These are phyloP conservation scores for Penicillium carneum DNA, from an alignment of 2,329 filamentous ascomycete genomes.

Conservation along the genomic window DNA sequence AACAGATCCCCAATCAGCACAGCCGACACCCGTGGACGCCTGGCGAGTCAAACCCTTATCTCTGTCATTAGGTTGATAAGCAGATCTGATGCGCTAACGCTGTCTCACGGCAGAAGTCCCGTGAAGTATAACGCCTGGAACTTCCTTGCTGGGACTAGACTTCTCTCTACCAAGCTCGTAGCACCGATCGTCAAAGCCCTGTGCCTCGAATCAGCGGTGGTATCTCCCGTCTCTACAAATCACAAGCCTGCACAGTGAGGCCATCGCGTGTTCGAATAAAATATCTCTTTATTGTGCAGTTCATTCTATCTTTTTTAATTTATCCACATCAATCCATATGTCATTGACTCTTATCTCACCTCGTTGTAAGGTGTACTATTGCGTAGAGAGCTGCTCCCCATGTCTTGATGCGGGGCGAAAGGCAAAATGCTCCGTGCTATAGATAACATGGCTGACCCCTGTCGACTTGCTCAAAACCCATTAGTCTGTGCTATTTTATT, in stretches of 20 bases:
- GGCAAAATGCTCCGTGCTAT: constrained; percentile 2
- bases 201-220: constrained; percentile 18
- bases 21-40: background rate
- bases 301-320: background rate
- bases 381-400: background rate
- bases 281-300: background rate
- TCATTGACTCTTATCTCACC: constrained; percentile 13
- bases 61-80: constrained; percentile 11
- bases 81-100: background rate
- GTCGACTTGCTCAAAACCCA: background rate
- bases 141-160: constrained; percentile 38
- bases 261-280: constrained; percentile 4
- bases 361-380: background rate
- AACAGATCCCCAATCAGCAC: background rate
- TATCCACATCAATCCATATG: background rate
- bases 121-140: constrained; percentile 35
- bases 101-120: background rate
- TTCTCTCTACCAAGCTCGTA: constrained; percentile 28
- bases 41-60: constrained; percentile 9
- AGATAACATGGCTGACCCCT: constrained; percentile 26
- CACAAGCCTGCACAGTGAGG: constrained; percentile 28
- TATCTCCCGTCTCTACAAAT: constrained; percentile 26
- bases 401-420: constrained; percentile 14
- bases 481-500: constrained; percentile 18
- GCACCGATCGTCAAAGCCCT: constrained; percentile 23